Percentiles rank a stretch among this genome's conserved stretches.
Evolutionary conservation across 306 rosid species (phyloP).

Genomic region (Dalbergia oliveri): DNA sequence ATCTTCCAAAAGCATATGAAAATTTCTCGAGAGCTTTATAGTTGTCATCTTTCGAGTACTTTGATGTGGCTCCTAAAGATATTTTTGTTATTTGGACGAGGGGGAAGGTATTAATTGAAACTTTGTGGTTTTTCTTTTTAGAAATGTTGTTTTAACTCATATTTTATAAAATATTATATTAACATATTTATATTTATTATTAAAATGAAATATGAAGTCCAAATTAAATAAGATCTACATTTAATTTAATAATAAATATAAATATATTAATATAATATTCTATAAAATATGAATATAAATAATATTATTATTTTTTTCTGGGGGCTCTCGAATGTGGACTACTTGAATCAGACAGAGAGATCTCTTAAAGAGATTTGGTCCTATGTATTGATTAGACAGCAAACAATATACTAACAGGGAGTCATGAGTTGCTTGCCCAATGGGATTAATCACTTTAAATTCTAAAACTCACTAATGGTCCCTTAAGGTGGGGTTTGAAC

Average conservation of each 20-base stretch:
- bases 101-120: constrained; percentile 39
- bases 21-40: not conserved
- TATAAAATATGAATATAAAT: too few species aligned
- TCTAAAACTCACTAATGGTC: constrained; percentile 60
- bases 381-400: constrained; percentile 57
- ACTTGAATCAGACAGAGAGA: constrained; percentile 60
- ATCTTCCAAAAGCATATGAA: too few species aligned
- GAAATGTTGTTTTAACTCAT: too few species aligned
- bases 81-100: not conserved
- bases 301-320: too few species aligned
- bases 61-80: constrained; percentile 40
- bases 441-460: constrained; percentile 52
- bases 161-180: too few species aligned
- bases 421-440: constrained; percentile 56
- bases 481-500: constrained; percentile 57
- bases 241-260: too few species aligned
- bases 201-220: too few species aligned
- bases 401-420: constrained; percentile 53
- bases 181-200: too few species aligned
- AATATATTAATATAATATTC: too few species aligned
- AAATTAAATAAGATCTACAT: too few species aligned
- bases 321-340: constrained; percentile 49
- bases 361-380: constrained; percentile 84
- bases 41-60: constrained; percentile 33
- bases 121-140: constrained; percentile 47